A percentile compares a stretch with the other conserved stretches of the same genome.
phyloP scores from a whole-genome alignment of 768 basidiomycete species.

The Termitomyces sp. region DNA sequence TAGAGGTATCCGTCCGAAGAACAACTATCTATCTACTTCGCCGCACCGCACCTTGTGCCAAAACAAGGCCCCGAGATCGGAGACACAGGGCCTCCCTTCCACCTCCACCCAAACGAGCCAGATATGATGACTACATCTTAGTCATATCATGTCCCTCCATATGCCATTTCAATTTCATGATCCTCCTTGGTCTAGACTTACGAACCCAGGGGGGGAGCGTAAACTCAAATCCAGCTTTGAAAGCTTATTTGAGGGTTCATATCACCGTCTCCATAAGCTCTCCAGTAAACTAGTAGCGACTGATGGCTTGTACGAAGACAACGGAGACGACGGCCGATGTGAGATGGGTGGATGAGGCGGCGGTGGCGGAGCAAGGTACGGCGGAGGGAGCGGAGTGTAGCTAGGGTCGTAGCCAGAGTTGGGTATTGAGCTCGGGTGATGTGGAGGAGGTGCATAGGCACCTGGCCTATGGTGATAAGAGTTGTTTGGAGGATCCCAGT shows the following conservation, averaged over 20 bases:
- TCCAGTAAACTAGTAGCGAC: constrained; percentile 13
- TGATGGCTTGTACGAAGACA: constrained; percentile 3
- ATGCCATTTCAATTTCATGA: background rate
- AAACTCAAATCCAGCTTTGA: background rate
- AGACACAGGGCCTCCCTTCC: background rate
- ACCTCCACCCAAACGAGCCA: background rate
- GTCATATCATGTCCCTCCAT: background rate
- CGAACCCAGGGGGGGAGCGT: too few relatives aligned
- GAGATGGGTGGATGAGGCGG: background rate
- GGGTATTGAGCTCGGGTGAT: background rate
- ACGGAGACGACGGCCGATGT: background rate
- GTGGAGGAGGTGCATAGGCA: background rate
- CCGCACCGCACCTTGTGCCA: background rate
- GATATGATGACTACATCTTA: background rate
- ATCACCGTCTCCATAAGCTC: constrained; percentile 15
- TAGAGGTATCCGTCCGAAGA: background rate
- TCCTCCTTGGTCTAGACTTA: background rate
- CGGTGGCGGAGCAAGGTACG: background rate
- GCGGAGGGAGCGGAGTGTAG: background rate
- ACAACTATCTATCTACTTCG: background rate
- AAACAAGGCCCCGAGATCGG: background rate
- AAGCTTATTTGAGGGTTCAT: background rate
- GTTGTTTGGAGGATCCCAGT: constrained; percentile 4
- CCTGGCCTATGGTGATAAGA: constrained; percentile 1
- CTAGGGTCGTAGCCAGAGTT: background rate